A percentile compares a stretch with the other conserved stretches of the same genome.
Conservation (phyloP, 1,284 basidiomycete genomes). For the Apiotrichum porosum region DNA sequence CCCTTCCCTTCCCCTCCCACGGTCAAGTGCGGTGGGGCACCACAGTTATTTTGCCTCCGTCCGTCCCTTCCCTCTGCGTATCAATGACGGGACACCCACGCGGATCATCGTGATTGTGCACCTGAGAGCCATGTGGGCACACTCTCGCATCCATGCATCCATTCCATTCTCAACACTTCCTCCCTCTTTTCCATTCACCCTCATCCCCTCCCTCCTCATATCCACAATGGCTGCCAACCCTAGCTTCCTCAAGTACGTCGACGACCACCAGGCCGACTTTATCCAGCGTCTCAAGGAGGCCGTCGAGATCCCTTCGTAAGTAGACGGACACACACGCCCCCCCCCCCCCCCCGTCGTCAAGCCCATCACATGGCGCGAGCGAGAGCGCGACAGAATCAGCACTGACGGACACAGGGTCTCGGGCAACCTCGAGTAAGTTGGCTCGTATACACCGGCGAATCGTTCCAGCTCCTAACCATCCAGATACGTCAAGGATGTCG, state of each 20-base stretch:
- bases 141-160: too few relatives aligned
- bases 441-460: too few relatives aligned
- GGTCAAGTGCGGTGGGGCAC: too few relatives aligned
- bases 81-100: too few relatives aligned
- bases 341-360: neutral
- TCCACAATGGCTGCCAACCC: constrained; percentile 46
- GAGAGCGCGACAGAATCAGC: neutral
- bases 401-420: constrained; percentile 40
- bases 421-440: constrained; percentile 44
- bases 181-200: too few relatives aligned
- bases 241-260: constrained; percentile 60
- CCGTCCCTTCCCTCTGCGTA: too few relatives aligned
- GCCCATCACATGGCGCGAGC: too few relatives aligned
- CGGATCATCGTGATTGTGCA: too few relatives aligned
- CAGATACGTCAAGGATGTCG: constrained; percentile 65
- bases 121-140: too few relatives aligned
- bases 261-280: constrained; percentile 66
- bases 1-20: too few relatives aligned
- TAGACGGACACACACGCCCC: constrained; percentile 6
- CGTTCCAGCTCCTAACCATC: constrained; percentile 36
- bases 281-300: constrained; percentile 73
- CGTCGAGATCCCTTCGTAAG: constrained; percentile 82
- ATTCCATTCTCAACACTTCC: too few relatives aligned
- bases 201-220: constrained; percentile 4
- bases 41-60: too few relatives aligned